Evolutionary conservation across 2,329 filamentous ascomycete genomes (phyloP), one percentile per base, ranked within the genome.

Genomic region (Graphiopsis chlorocephala): DNA sequence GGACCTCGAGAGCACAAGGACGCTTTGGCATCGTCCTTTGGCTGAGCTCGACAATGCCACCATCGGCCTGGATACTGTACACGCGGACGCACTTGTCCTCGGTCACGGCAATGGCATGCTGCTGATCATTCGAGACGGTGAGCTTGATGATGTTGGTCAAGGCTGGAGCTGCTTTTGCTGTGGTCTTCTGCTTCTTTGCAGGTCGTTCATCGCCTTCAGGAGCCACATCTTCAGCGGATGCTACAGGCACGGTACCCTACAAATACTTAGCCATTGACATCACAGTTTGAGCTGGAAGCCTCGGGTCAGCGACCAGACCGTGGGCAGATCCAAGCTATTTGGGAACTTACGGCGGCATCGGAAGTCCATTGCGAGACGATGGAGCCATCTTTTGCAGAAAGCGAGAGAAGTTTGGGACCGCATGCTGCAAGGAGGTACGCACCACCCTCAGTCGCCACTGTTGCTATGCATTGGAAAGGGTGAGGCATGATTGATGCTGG

Each of bases 31-130:
- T 96, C 65, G 79, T 80, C 90, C 93, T 87, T 76, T 88, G 84
- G 76, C 90, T 96, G 64, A 92, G 75, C 73, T 92, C 84, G 31
- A 82, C 80, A 29, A 97, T 78, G 3, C 78, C 78, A 1, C 88
- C 90, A 61, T 84, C 78, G 2, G 83, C 79, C 31, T 86, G 83
- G 65, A 93, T 82, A 69, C 87, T 82, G 74, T 98, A 91, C 0
- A 97, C 91, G 76, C 91, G 91, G 47, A 99, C 84, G 58, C 86
- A 88, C 80, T 99, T 99, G 81, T 98, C 95, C 72, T 96, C 92
- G 10, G 93, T 96, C 31, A 96, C 86, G 25, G 88, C 90, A 48
- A 97, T 81, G 23, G 96, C 76, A 78, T 96, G 82, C 48, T 85
- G 82, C 15, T 88, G 86, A 69, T 90, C 83, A 15, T 81, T 76